phyloP scores from a whole-genome alignment of 768 basidiomycete genomes.

The Russula earlei region DNA sequence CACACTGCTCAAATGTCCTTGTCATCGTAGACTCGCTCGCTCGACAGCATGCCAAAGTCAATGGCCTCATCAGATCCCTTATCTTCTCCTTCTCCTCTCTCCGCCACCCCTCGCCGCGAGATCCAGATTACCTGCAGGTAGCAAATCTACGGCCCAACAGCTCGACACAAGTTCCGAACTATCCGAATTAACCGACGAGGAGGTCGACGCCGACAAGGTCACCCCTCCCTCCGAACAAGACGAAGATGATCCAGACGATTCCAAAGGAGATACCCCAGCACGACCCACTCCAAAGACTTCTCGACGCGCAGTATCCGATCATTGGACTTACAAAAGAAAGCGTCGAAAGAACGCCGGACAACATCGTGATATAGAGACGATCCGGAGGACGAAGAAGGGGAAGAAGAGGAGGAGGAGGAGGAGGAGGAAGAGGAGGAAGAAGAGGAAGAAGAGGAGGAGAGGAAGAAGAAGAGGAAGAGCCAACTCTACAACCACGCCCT shows the following conservation, averaged over 20 bases:
- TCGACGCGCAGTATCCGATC: constrained; percentile 63
- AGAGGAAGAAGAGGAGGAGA: constrained; percentile 35
- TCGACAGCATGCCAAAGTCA: constrained; percentile 36
- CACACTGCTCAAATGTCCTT: too few relatives aligned
- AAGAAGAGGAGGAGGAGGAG: constrained; percentile 37
- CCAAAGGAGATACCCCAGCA: constrained; percentile 19
- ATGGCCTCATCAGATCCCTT: constrained; percentile 55
- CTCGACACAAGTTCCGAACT: constrained; percentile 67
- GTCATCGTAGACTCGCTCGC: too few relatives aligned
- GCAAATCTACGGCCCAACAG: constrained; percentile 26
- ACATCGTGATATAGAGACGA: constrained; percentile 27
- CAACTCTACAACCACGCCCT: constrained; percentile 26
- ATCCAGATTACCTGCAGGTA: constrained; percentile 22
- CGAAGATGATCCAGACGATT: constrained; percentile 18
- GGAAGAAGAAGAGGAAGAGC: constrained; percentile 33
- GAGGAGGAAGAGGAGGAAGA: constrained; percentile 39
- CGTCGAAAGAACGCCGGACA: constrained; percentile 27
- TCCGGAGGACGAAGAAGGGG: constrained; percentile 37
- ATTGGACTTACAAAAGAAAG: constrained; percentile 49
- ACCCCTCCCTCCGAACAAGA: constrained; percentile 7
- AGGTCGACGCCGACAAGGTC: constrained; percentile 42
- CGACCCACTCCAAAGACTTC: constrained; percentile 34
- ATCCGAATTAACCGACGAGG: constrained; percentile 78
- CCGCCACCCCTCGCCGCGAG: constrained; percentile 34
- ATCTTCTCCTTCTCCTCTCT: constrained; percentile 60